These are phyloP conservation scores for Lipomyces oligophaga DNA, from an alignment of 805 yeast genomes.

Conservation along the genomic window DNA sequence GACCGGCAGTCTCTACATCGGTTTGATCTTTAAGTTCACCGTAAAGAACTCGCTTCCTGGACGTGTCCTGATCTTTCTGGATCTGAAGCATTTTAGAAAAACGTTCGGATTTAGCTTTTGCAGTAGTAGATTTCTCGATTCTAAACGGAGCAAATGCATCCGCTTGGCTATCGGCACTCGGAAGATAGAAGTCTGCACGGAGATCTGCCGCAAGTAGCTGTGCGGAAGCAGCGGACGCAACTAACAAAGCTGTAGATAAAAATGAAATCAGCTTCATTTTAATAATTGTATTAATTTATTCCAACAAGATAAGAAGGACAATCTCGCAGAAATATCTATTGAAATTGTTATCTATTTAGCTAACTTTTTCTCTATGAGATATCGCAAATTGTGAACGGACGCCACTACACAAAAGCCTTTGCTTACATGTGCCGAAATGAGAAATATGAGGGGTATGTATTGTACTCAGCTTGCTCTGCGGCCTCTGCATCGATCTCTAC, in stretches of 20 bases:
- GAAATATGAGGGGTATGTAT: no score
- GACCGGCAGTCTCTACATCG: constrained; percentile 8
- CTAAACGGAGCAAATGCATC: constrained; percentile 23
- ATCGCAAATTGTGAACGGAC: no score
- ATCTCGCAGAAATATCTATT: no score
- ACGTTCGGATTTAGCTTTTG: constrained; percentile 5
- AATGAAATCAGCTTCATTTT: constrained; percentile 6
- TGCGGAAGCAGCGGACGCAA: constrained; percentile 13
- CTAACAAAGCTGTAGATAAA: background rate
- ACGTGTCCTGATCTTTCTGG: background rate
- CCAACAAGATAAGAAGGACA: no score
- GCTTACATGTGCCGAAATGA: no score
- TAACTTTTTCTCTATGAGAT: no score
- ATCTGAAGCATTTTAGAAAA: constrained; percentile 5
- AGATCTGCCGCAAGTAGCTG: constrained; percentile 20
- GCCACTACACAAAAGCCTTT: no score
- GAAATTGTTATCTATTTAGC: no score
- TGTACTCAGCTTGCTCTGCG: no score
- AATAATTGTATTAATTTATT: no score
- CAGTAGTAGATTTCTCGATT: constrained; percentile 2
- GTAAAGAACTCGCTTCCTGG: constrained; percentile 20
- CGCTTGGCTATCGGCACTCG: constrained; percentile 9
- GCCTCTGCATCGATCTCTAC: no score
- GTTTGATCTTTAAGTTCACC: constrained; percentile 12
- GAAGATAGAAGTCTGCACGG: constrained; percentile 15